phyloP scores from a whole-genome alignment of 192 early-diverging fungal genomes.

The Coemansia sp. region DNA sequence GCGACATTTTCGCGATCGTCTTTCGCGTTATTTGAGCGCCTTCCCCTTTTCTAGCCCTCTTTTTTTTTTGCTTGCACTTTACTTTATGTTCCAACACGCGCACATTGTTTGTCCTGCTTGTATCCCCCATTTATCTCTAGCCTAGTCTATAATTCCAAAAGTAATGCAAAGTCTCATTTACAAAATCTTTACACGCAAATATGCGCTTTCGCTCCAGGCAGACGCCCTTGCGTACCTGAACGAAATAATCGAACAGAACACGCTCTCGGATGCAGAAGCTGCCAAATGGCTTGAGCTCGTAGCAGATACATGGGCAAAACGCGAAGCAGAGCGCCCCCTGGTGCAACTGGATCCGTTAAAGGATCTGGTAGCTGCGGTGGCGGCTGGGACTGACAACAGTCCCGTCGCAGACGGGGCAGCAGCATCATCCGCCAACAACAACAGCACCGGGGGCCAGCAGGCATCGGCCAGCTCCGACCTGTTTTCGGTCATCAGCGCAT shows the following conservation, averaged over 20 bases:
- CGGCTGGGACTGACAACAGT: conserved; percentile 26
- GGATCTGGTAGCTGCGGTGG: conserved; percentile 32
- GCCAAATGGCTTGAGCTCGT: conserved; percentile 68
- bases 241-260: conserved; percentile 56
- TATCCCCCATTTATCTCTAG: neutral
- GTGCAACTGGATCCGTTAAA: conserved; percentile 50
- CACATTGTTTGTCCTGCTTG: no score
- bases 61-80: neutral
- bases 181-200: conserved; percentile 74
- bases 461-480: conserved; percentile 20
- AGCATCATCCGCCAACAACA: neutral
- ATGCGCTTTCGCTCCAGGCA: conserved; percentile 75
- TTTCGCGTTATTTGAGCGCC: neutral
- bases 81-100: neutral
- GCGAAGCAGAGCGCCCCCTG: conserved; percentile 56
- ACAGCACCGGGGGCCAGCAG: neutral
- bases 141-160: neutral
- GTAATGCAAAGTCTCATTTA: conserved; percentile 62
- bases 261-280: conserved; percentile 55
- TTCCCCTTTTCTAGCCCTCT: neutral
- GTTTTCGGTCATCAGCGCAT: conserved; percentile 68
- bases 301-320: conserved; percentile 69
- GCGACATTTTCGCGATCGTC: no score
- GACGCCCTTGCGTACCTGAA: conserved; percentile 73
- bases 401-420: neutral